These are phyloP conservation scores for Aphanomyces invadans DNA, from an alignment of 352 stramenopile genomes.

Conservation along the genomic window DNA sequence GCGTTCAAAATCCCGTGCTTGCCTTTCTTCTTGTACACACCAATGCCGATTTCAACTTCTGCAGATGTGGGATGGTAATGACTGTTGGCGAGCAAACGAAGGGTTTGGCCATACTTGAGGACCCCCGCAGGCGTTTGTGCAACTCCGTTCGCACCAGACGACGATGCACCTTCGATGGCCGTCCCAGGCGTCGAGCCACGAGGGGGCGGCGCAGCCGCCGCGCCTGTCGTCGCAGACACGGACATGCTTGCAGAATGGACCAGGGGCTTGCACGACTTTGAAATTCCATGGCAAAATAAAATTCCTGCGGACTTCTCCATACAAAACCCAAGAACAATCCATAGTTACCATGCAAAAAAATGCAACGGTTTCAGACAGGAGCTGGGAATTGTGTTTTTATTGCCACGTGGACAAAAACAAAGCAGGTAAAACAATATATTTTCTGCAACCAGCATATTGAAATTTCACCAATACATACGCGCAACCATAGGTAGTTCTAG, in stretches of 20 bases:
- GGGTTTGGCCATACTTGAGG: constrained; percentile 12
- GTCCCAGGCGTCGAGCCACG: background rate
- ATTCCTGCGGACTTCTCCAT: background rate
- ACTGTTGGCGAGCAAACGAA: constrained; percentile 15
- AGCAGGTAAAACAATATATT: background rate
- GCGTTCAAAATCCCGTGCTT: constrained; percentile 76
- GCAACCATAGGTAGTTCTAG: no score
- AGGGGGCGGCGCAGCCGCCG: background rate
- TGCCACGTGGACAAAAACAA: background rate
- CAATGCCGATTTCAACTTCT: constrained; percentile 39
- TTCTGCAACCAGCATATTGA: no score
- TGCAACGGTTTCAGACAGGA: background rate
- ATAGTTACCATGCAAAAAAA: background rate
- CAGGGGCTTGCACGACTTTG: background rate
- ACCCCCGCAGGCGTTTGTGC: background rate
- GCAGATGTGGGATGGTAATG: background rate
- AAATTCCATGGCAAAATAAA: constrained; percentile 8
- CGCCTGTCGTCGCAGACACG: background rate
- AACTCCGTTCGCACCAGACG: background rate
- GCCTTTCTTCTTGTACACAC: constrained; percentile 83
- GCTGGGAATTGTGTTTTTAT: background rate
- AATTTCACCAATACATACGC: no score
- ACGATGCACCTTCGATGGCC: background rate
- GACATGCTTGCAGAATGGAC: background rate
- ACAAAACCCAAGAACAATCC: constrained; percentile 7